Evolutionary conservation across 768 basidiomycete genomes (phyloP), one percentile per base, ranked within the genome.

Genomic region (Ramaria sp.): DNA sequence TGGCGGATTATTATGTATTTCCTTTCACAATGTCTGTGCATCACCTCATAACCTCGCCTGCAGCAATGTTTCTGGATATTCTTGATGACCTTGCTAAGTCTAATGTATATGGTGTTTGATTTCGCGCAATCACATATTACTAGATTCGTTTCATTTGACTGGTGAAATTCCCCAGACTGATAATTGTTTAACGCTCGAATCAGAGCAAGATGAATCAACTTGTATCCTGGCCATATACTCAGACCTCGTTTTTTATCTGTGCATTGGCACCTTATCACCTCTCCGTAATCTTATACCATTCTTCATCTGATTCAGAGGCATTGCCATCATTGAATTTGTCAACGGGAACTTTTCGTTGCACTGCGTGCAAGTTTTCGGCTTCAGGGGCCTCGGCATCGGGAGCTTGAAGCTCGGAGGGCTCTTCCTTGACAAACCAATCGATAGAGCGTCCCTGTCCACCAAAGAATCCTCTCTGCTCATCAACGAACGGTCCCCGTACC

Each of bases 401-500:
- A 37, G 3, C 20, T 43, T 43, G 42, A 19, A 37, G 3, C 10
- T 13, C 13, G 7, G 42, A 43, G 17, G 20, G 17, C 42, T 19
- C 42, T 4, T 22, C n/a, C 7, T 43, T 43, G 7, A 17, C 9
- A 9, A 43, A 9, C 17, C 42, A 9, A n/a, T 43, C n/a, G 39
- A 3, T 43, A n/a, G 20, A 7, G 42, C 17, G 42, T 43, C 5
- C 30, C 12, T 43, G 27, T 27, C 45, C 45, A 9, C 24, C 19
- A 9, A 56, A 22, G 12, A 56, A 42, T 4, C 2, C 54, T n/a
- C 30, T 56, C 45, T 56, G 54, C n/a, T 56, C 54, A 39, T 56
- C 54, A 37, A 56, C 47, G 19, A 19, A 47, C 24, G 57, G 34
- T 10, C 57, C 57, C 39, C 37, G 30, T 12, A 53, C 57, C 49